Base-by-base conservation (phyloP, 2,329 filamentous ascomycete genomes). In the Aspergillus sp. region DNA sequence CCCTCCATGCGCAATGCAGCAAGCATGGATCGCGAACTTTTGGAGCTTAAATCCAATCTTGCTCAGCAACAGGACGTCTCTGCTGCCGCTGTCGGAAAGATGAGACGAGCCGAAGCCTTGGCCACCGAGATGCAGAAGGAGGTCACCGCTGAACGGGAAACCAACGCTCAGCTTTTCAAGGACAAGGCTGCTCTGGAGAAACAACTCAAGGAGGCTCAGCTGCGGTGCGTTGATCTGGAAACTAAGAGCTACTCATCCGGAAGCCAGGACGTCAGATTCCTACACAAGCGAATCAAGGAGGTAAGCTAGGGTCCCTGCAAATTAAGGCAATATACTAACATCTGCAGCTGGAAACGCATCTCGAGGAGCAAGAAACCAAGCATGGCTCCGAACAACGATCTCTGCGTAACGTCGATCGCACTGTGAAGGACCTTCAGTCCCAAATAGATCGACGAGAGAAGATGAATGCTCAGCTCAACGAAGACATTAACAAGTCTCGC, bases 181-280 rank as follows among this genome's bases (percentile, higher is more conserved):
- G 91, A 96, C 66, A 98, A 97, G 80, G 91, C 90, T 3, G 85
- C 85, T 0, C 81, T 99, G 47, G 95, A 98, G 80, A 97, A 96
- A 81, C 87, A 85, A 56, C 82, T 96, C 54, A 96, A 93, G 75
- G 94, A 99, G 75, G 83, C 94, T 26, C 94, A 98, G 76, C 85
- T 98, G 55, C 88, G 88, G 71, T 86, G 96, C 57, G 89, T 99
- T 55, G 95, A 98, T 73, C 83, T 98, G 9, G 94, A 99, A 80
- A 98, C 95, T 49, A 98, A 98, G 81, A 92, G 93, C 55, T 98
- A 96, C 78, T 95, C 93, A 20, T 96, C 89, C 65, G 91, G 91
- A 24, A 96, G 93, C 75, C 92, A 96, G 70, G 94, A 98, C 77
- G 91, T 98, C 67, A 90, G 95, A 71, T 98, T 97, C 80, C 78